phyloP scores from a whole-genome alignment of 2,329 filamentous ascomycete genomes.

The Fusarium ambrosium region DNA sequence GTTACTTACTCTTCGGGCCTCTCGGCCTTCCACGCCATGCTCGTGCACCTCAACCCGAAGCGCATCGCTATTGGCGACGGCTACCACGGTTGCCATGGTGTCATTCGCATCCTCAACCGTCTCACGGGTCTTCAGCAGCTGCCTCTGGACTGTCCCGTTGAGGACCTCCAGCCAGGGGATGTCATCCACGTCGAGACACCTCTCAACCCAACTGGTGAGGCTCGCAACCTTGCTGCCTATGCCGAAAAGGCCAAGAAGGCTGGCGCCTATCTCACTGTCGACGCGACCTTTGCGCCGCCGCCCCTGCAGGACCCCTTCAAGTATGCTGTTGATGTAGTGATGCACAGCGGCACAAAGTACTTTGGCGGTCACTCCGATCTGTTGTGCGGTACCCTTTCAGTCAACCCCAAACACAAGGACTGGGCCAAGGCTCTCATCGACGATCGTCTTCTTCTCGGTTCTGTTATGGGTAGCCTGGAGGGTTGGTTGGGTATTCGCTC shows the following conservation, averaged over 20 bases:
- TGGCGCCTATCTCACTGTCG: slow-evolving; percentile 85
- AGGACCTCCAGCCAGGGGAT: slow-evolving; percentile 80
- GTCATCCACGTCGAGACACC: slow-evolving; percentile 94
- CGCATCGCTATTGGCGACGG: slow-evolving; percentile 85
- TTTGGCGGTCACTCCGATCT: slow-evolving; percentile 95
- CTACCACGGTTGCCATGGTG: slow-evolving; percentile 95
- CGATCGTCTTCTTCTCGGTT: slow-evolving; percentile 84
- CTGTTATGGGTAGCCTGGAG: slow-evolving; percentile 90
- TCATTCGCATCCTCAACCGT: slow-evolving; percentile 79
- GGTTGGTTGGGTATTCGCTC: slow-evolving; percentile 92
- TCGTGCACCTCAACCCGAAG: slow-evolving; percentile 86
- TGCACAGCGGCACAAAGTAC: slow-evolving; percentile 97
- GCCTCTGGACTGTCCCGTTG: slow-evolving; percentile 75
- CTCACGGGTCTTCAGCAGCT: slow-evolving; percentile 82
- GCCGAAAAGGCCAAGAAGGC: slow-evolving; percentile 78
- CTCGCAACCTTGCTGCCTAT: slow-evolving; percentile 78
- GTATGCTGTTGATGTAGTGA: slow-evolving; percentile 85
- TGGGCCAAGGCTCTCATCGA: slow-evolving; percentile 72
- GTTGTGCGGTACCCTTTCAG: slow-evolving; percentile 85
- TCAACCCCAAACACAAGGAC: slow-evolving; percentile 65
- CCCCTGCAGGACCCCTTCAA: slow-evolving; percentile 88
- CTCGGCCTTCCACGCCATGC: slow-evolving; percentile 87
- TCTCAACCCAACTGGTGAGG: slow-evolving; percentile 89
- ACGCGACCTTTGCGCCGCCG: slow-evolving; percentile 93
- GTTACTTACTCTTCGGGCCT: slow-evolving; percentile 89